Conservation (phyloP, 2,329 filamentous ascomycete genomes). For the Botrytis paeoniae region DNA sequence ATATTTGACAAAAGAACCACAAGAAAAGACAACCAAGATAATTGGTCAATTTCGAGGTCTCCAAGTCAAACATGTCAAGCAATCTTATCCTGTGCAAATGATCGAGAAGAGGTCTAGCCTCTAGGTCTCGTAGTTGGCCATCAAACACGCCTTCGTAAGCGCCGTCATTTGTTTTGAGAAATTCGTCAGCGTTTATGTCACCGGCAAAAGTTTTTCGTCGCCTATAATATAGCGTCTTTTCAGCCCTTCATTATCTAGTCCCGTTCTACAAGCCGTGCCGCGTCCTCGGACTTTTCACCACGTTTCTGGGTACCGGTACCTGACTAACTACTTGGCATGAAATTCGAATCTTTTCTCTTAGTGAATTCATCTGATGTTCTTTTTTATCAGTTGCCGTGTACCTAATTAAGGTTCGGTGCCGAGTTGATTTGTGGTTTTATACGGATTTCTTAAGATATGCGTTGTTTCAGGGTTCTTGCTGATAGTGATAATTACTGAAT, state of each 20-base stretch:
- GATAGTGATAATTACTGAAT: not conserved
- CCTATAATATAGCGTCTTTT: not conserved
- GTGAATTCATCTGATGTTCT: not conserved
- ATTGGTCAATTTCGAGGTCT: not conserved
- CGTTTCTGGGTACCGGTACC: not conserved
- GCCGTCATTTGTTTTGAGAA: not conserved
- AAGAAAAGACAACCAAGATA: not conserved
- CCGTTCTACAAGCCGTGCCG: not conserved
- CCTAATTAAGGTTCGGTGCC: not conserved
- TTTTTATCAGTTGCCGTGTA: not conserved
- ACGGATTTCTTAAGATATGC: not conserved
- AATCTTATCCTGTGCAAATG: not conserved
- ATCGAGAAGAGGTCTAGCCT: not conserved
- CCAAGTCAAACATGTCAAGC: not conserved
- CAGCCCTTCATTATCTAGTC: not conserved
- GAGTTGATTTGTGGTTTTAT: not conserved
- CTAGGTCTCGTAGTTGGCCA: not conserved
- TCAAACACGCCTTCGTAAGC: not conserved
- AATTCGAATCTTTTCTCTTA: not conserved
- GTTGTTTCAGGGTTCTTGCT: not conserved
- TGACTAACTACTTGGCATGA: not conserved
- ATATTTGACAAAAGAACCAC: not conserved
- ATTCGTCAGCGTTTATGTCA: not conserved
- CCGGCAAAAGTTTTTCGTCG: not conserved
- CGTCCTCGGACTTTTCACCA: not conserved